Percentiles rank a stretch among this genome's conserved stretches.
Conservation (phyloP, 1,284 basidiomycete genomes). For the Cryptococcus depauperatus region DNA sequence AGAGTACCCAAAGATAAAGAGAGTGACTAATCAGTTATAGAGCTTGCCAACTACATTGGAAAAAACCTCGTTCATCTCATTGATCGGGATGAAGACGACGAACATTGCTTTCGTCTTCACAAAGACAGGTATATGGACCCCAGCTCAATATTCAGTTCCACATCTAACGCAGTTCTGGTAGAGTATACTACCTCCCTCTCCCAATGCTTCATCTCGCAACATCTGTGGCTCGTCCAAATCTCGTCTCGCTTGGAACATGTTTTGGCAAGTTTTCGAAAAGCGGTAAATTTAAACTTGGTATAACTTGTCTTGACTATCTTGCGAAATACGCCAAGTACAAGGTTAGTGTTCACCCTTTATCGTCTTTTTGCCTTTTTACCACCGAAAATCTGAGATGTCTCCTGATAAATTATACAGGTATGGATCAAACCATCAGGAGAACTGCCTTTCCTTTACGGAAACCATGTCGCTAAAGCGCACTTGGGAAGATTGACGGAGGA, state of each 20-base stretch:
- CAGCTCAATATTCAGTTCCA: constrained; percentile 9
- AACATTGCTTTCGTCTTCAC: constrained; percentile 79
- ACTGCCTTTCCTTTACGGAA: constrained; percentile 98
- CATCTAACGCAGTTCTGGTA: constrained; percentile 13
- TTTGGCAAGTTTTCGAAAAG: constrained; percentile 97
- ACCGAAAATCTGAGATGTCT: neutral
- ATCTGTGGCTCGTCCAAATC: constrained; percentile 83
- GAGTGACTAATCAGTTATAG: constrained; percentile 18
- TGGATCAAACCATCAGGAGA: constrained; percentile 99
- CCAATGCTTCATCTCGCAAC: constrained; percentile 86
- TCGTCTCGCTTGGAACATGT: constrained; percentile 90
- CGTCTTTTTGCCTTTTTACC: neutral
- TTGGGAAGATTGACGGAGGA: constrained; percentile 98
- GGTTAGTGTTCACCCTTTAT: constrained; percentile 48
- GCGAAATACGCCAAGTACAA: constrained; percentile 98
- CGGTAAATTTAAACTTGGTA: constrained; percentile 95
- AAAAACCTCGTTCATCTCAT: constrained; percentile 48
- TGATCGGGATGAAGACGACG: constrained; percentile 46
- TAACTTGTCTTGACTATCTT: constrained; percentile 86
- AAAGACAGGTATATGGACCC: constrained; percentile 57
- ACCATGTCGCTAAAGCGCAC: constrained; percentile 97
- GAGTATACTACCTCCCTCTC: constrained; percentile 87
- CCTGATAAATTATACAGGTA: constrained; percentile 53
- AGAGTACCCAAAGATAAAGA: neutral
- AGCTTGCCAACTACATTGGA: constrained; percentile 48